These are phyloP conservation scores for Ajuga reptans DNA, from an alignment of 305 asterid species.

Conservation along the genomic window DNA sequence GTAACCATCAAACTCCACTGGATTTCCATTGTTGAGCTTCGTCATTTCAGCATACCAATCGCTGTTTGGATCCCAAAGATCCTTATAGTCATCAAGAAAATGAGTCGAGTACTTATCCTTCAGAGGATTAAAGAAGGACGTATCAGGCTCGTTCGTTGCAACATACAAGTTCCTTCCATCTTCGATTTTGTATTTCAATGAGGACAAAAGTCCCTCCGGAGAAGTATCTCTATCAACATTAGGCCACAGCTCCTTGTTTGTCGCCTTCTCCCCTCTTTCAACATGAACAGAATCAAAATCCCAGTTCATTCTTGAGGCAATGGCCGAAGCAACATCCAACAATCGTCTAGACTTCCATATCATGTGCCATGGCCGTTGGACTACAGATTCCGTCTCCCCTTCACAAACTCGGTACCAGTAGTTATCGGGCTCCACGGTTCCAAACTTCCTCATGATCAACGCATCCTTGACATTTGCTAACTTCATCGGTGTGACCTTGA, in stretches of 20 bases:
- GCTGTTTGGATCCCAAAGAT: slow-evolving; percentile 43
- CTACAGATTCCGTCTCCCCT: slow-evolving; percentile 37
- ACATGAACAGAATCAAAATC: slow-evolving; percentile 51
- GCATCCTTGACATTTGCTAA: slow-evolving; percentile 36
- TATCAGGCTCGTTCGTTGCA: slow-evolving; percentile 41
- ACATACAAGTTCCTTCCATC: slow-evolving; percentile 45
- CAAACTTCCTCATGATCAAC: slow-evolving; percentile 50
- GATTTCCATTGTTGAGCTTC: slow-evolving; percentile 38
- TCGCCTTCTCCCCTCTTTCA: slow-evolving; percentile 51
- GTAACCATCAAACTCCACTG: slow-evolving; percentile 55
- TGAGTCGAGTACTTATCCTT: slow-evolving; percentile 45
- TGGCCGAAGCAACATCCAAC: slow-evolving; percentile 41
- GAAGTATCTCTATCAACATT: slow-evolving; percentile 52
- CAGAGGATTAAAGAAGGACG: slow-evolving; percentile 42
- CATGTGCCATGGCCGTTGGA: slow-evolving; percentile 52
- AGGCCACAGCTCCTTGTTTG: slow-evolving; percentile 50
- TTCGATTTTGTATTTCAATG: slow-evolving; percentile 38
- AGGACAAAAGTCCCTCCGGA: slow-evolving; percentile 43
- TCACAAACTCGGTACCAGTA: slow-evolving; percentile 60
- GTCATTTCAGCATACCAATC: slow-evolving; percentile 46
- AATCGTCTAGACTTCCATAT: slow-evolving; percentile 46
- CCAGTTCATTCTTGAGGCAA: slow-evolving; percentile 49
- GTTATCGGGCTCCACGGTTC: slow-evolving; percentile 49
- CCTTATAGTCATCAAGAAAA: slow-evolving; percentile 44
- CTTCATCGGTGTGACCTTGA: slow-evolving; percentile 36